These are phyloP conservation scores for Globisporangium solare DNA, from an alignment of 352 stramenopile species.

Conservation along the genomic window DNA sequence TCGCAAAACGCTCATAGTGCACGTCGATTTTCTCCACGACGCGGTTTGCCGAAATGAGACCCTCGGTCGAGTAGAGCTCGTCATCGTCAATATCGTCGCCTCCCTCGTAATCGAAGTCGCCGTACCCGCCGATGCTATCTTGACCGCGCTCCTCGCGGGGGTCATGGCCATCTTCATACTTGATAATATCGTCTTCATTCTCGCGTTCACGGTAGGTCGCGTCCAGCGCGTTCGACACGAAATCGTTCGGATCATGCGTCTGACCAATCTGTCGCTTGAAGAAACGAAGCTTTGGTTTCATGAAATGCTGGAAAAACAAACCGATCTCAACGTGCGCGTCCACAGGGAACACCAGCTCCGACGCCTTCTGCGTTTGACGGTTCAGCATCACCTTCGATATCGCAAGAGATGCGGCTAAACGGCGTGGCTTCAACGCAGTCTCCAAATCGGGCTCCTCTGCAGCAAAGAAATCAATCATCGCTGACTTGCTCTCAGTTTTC, in stretches of 20 bases:
- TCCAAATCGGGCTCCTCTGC: conserved; percentile 38
- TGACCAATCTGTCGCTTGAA: conserved; percentile 35
- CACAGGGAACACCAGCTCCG: conserved; percentile 69
- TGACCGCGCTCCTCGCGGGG: not conserved
- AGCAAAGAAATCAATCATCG: conserved; percentile 55
- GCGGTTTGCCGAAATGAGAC: conserved; percentile 82
- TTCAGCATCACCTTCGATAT: conserved; percentile 48
- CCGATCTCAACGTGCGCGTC: conserved; percentile 68
- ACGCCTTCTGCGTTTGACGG: conserved; percentile 46
- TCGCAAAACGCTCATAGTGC: conserved; percentile 92
- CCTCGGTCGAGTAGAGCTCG: conserved; percentile 45
- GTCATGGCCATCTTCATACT: conserved; percentile 2
- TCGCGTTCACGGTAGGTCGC: conserved; percentile 31
- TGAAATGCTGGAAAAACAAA: conserved; percentile 73
- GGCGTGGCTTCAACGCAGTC: conserved; percentile 36
- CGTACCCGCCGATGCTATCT: conserved; percentile 7
- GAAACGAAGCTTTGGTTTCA: conserved; percentile 65
- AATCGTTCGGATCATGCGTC: conserved; percentile 4
- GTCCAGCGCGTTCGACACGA: conserved; percentile 17
- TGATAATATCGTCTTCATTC: conserved; percentile 17
- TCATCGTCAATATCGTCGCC: conserved; percentile 16
- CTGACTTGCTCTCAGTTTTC: conserved; percentile 36
- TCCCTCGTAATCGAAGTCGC: conserved; percentile 38
- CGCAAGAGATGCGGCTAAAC: conserved; percentile 27
- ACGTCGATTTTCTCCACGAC: conserved; percentile 94